Percentiles rank a stretch among this genome's conserved stretches.
phyloP scores from a whole-genome alignment of 371 early-diverging fungal species.

The Umbelopsis sp. region DNA sequence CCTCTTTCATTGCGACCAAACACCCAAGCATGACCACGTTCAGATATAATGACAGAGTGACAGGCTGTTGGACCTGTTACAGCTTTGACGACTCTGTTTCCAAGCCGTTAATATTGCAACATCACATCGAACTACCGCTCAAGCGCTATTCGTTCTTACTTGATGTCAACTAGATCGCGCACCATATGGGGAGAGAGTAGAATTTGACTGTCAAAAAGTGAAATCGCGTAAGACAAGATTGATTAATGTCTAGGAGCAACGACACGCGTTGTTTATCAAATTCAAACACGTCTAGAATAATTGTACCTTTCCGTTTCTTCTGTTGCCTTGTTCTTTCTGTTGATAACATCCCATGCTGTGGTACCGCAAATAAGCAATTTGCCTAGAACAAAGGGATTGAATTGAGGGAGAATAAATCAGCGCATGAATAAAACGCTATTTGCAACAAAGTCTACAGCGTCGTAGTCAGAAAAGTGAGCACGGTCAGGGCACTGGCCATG shows the following conservation, averaged over 20 bases:
- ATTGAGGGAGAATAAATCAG: background rate
- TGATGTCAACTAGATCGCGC: conserved; percentile 45
- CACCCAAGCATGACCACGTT: conserved; percentile 44
- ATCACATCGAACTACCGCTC: background rate
- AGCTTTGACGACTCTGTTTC: conserved; percentile 33
- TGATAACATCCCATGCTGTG: conserved; percentile 46
- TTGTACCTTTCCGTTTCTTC: conserved; percentile 21
- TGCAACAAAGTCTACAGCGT: too few species aligned
- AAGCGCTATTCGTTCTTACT: conserved; percentile 20
- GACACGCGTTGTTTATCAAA: conserved; percentile 26
- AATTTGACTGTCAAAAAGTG: conserved; percentile 25
- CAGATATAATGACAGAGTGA: conserved; percentile 46
- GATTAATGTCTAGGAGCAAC: background rate
- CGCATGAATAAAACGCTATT: background rate
- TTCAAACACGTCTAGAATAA: background rate
- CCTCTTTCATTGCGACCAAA: conserved; percentile 54
- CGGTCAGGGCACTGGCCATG: background rate
- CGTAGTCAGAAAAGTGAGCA: too few species aligned
- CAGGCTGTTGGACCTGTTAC: conserved; percentile 42
- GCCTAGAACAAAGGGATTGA: conserved; percentile 24
- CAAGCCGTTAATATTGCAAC: background rate
- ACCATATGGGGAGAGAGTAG: conserved; percentile 44
- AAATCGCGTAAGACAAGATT: background rate
- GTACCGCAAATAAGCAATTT: conserved; percentile 38
- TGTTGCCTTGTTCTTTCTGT: conserved; percentile 41